Evolutionary conservation across 2,329 filamentous ascomycete genomes (phyloP), one percentile per base, ranked within the genome.

Genomic region (Verticillium tricorpus): DNA sequence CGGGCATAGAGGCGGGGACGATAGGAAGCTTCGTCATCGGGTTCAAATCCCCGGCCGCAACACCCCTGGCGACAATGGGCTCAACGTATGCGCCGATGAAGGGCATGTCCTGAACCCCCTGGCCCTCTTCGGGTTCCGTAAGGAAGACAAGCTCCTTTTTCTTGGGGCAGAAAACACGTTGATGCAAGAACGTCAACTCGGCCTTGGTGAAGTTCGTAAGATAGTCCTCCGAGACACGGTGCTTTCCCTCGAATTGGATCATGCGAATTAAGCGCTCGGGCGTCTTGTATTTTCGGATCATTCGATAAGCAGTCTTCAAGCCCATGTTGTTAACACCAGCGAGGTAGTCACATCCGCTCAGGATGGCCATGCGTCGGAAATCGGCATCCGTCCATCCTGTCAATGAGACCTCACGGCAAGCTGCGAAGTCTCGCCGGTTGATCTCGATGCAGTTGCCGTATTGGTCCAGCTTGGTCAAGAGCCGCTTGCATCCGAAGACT

Each of bases 331-430:
- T 89, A 64, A 99, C 91, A 62, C 90, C 90, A 2, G 89, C 81
- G n/a, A 98, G 83, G 73, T 99, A 99, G 73, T 99, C 95, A 72
- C 95, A 99, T 8, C 95, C 95, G 72, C 93, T 97, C 63, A 99
- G 78, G 67, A 99, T 99, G 50, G 93, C 92, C 95, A 99, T 99
- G 60, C 88, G 88, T 63, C 95, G 86, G 69, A 99, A 99, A 67
- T 97, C 92, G 11, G 83, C 82, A 73, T 98, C 94, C 2, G 91
- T 90, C 94, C 94, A 99, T 8, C 93, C 94, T 4, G 92, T 89
- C 50, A 99, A 78, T 60, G 90, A 96, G 57, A 98, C 84, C 67
- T 97, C 95, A 58, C 91, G 89, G 67, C 92, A 96, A 34, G 91
- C 88, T 59, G 91, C 90, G 71, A 99, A 98, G 71, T 97, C 91